Conservation (phyloP, 805 yeast species). For the Teunomyces panamensis region DNA sequence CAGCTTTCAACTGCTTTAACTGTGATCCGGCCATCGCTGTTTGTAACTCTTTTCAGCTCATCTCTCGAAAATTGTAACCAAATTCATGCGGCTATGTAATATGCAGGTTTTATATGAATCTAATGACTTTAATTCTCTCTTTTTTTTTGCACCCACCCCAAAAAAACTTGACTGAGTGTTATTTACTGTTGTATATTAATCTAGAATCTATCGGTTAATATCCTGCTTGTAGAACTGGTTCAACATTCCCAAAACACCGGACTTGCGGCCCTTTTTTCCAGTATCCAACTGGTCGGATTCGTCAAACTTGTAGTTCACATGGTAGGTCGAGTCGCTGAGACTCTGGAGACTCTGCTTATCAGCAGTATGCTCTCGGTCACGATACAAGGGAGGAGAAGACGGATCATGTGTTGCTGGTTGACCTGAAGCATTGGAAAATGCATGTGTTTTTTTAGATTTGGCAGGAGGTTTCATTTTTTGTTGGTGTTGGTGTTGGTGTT, state of each 20-base stretch:
- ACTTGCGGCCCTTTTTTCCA: constrained; percentile 28
- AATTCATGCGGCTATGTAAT: constrained; percentile 5
- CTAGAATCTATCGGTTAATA: constrained; percentile 18
- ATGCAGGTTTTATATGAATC: background rate
- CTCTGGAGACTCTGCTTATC: constrained; percentile 7
- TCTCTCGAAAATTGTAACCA: constrained; percentile 1
- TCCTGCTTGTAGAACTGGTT: constrained; percentile 72
- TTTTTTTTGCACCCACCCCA: background rate
- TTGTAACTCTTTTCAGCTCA: background rate
- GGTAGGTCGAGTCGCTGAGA: constrained; percentile 25
- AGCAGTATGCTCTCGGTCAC: background rate
- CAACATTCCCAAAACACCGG: constrained; percentile 74
- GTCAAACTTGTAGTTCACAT: constrained; percentile 22
- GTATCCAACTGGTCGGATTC: constrained; percentile 32
- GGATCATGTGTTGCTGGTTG: background rate
- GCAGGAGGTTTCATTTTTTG: background rate
- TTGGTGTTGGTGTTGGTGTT: constrained; percentile 1
- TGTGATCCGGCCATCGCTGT: constrained; percentile 78
- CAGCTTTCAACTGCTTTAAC: constrained; percentile 75
- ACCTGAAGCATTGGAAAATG: background rate
- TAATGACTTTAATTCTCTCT: no score
- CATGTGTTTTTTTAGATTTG: background rate
- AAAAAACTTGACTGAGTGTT: background rate
- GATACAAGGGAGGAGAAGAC: background rate
- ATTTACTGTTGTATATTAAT: background rate